Conservation (phyloP, 1,284 basidiomycete genomes). For the Vanrija sp. region DNA sequence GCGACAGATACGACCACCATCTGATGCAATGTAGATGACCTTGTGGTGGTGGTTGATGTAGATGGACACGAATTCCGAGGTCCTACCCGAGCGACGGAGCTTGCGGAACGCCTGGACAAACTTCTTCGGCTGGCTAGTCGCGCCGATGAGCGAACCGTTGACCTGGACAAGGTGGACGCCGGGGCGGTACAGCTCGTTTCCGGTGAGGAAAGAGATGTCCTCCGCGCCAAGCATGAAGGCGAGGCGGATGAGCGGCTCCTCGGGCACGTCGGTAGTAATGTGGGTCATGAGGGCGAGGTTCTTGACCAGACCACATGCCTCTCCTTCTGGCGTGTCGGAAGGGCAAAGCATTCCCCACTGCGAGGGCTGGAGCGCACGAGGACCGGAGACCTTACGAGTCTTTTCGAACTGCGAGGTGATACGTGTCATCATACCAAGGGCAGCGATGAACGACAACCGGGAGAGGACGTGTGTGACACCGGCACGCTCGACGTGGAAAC, state of each 20-base stretch:
- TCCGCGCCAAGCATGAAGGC: constrained; percentile 94
- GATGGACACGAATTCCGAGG: constrained; percentile 95
- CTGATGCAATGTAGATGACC: constrained; percentile 93
- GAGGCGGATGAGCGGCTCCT: constrained; percentile 84
- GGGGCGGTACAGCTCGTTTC: constrained; percentile 89
- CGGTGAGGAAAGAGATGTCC: constrained; percentile 90
- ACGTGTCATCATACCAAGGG: constrained; percentile 99
- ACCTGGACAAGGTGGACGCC: constrained; percentile 94
- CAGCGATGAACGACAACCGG: constrained; percentile 92
- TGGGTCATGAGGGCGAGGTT: constrained; percentile 99
- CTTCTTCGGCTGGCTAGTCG: constrained; percentile 78
- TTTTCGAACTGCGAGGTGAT: constrained; percentile 99
- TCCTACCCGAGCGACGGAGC: constrained; percentile 81
- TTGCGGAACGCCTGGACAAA: constrained; percentile 91
- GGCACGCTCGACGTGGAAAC: constrained; percentile 99
- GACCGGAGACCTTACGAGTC: constrained; percentile 97
- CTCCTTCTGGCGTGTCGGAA: constrained; percentile 98
- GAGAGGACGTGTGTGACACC: constrained; percentile 98
- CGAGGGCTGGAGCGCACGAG: constrained; percentile 92
- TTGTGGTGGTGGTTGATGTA: constrained; percentile 96
- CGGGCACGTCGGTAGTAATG: constrained; percentile 98
- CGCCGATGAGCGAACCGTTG: constrained; percentile 92
- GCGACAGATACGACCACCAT: constrained; percentile 96
- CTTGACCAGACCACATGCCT: constrained; percentile 98
- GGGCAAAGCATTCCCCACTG: constrained; percentile 99